Evolutionary conservation across 1,284 basidiomycete genomes (phyloP), one percentile per base, ranked within the genome.

Genomic region (Rhizopogon parksii): DNA sequence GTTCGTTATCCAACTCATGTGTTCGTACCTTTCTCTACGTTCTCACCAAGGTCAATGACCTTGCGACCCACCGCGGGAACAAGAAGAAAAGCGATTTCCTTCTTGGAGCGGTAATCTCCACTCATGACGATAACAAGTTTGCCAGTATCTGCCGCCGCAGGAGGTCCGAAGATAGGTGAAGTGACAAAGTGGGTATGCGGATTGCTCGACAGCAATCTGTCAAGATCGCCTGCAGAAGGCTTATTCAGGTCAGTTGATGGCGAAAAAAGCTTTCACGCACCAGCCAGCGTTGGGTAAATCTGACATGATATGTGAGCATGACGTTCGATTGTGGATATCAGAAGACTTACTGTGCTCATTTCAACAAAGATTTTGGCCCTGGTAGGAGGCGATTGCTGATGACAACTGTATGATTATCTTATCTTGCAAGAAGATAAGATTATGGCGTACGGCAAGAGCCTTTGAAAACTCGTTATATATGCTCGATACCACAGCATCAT

Each of bases 31-130:
- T 88, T 85, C 65, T 89, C 85, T 30, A 90, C 71, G 62, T 92
- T 89, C 17, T 79, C 83, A 27, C 86, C 86, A 4, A 88, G 72
- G 59, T 88, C 85, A 32, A 85, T 69, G 25, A 83, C 78, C 69
- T 91, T 93, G 54, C 80, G 73, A 19, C 85, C 91, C 47, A 94
- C 78, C 4, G 86, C 81, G 19, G 92, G 92, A 6, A 92, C 78
- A 35, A 88, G 71, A 36, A 88, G 73, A 62, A 89, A 80, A 1
- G 85, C 83, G 2, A 85, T 79, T 60, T 88, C 80, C 65, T 91
- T 89, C 74, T 93, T 94, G 42, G 84, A 84, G 52, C 82, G 80
- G 65, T 91, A 87, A 64, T 92, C 86, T 6, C 92, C 93, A 2
- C 85, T 83, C 73, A 94, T 85, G 46, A 85, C 78, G 49, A 92